phyloP scores from a whole-genome alignment of 106 monocot species.

The Narthecium ossifragum region DNA sequence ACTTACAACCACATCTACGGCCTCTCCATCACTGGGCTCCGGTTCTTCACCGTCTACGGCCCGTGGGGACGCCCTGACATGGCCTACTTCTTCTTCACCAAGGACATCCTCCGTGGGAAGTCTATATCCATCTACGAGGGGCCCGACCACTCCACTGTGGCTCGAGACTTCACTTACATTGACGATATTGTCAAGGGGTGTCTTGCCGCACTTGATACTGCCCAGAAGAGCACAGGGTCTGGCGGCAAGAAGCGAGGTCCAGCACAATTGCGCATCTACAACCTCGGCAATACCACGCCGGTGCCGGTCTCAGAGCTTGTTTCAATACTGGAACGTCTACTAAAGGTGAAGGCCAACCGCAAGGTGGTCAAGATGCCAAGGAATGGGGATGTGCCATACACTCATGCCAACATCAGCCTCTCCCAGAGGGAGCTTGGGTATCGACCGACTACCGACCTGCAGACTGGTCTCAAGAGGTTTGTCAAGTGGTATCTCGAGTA shows the following conservation, averaged over 20 bases:
- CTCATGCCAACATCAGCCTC: constrained; percentile 18
- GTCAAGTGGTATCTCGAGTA: constrained; percentile 16
- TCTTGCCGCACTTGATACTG: constrained; percentile 7
- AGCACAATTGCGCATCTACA: constrained; percentile 15
- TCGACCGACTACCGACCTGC: constrained; percentile 10
- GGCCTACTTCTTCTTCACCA: constrained; percentile 43
- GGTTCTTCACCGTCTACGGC: constrained; percentile 43
- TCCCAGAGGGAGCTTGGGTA: constrained; percentile 17
- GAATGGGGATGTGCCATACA: constrained; percentile 21
- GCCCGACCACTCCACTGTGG: constrained; percentile 16
- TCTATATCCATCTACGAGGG: constrained; percentile 14
- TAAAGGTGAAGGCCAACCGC: constrained; percentile 17
- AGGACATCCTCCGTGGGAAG: constrained; percentile 11
- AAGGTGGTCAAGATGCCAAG: constrained; percentile 18
- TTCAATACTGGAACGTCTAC: constrained; percentile 17
- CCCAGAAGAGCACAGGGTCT: constrained; percentile 14
- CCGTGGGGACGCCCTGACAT: constrained; percentile 44
- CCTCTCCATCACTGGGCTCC: constrained; percentile 36
- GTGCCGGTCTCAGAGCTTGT: constrained; percentile 18
- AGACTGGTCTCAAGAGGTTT: constrained; percentile 17
- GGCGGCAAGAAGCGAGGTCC: constrained; percentile 19
- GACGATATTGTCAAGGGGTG: constrained; percentile 17
- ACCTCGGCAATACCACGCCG: constrained; percentile 21
- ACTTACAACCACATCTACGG: constrained; percentile 43
- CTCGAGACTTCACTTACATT: constrained; percentile 23